Conservation (phyloP, 257 asterid species). For the Solanum corneliomulleri region DNA sequence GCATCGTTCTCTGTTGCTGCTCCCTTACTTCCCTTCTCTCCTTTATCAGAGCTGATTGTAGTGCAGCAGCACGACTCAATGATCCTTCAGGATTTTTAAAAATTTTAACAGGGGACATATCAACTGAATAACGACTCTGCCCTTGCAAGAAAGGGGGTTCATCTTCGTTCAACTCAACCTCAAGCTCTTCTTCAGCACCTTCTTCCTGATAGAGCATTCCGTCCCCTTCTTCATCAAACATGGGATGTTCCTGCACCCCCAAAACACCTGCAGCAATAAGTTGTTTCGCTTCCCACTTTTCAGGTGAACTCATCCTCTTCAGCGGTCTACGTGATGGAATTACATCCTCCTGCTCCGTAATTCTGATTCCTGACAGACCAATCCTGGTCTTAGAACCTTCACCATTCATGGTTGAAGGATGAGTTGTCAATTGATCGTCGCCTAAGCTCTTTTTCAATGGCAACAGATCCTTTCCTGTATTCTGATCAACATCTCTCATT, state of each 20-base stretch:
- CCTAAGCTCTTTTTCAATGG: conserved; percentile 66
- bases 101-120: conserved; percentile 89
- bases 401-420: conserved; percentile 42
- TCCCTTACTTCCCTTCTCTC: conserved; percentile 97
- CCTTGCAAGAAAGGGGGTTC: conserved; percentile 88
- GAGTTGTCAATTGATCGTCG: conserved; percentile 33
- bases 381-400: conserved; percentile 50
- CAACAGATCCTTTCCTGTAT: conserved; percentile 67
- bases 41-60: conserved; percentile 81
- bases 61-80: conserved; percentile 91
- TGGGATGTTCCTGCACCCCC: conserved; percentile 58
- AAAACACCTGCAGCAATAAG: conserved; percentile 81
- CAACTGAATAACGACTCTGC: conserved; percentile 69
- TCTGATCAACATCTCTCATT: conserved; percentile 95
- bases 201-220: conserved; percentile 86
- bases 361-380: conserved; percentile 73
- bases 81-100: conserved; percentile 95
- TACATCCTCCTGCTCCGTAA: conserved; percentile 45
- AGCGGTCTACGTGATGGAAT: conserved; percentile 75
- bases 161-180: conserved; percentile 83
- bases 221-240: conserved; percentile 76
- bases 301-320: conserved; percentile 94
- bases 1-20: conserved; percentile 84
- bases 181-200: conserved; percentile 91
- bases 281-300: conserved; percentile 92